Conservation (phyloP, 116 monocot genomes). For the Zostera marina region DNA sequence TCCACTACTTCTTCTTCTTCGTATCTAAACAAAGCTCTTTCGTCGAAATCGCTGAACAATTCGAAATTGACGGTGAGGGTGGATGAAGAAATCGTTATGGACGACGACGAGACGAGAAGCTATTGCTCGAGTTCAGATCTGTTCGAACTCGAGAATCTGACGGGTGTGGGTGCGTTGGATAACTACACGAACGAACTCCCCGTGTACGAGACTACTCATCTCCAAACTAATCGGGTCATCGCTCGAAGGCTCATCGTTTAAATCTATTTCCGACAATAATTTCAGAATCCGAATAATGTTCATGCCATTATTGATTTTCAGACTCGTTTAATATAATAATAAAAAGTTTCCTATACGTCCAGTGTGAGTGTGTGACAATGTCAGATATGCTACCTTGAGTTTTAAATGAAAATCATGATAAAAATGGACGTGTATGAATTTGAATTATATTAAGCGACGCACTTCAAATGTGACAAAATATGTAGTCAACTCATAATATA, state of each 20-base stretch:
- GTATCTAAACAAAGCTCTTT: slow-evolving; percentile 1
- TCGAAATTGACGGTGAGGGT: slow-evolving; percentile 2
- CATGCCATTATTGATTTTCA: too few relatives aligned
- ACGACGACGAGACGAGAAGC: slow-evolving; percentile 23
- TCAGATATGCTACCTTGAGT: too few relatives aligned
- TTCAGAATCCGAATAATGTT: too few relatives aligned
- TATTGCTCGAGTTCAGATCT: slow-evolving; percentile 55
- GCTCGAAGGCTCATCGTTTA: slow-evolving; percentile 7
- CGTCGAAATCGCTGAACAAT: slow-evolving; percentile 35
- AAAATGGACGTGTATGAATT: too few relatives aligned
- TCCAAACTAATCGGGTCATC: slow-evolving; percentile 3
- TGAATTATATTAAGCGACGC: too few relatives aligned
- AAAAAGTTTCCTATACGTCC: too few relatives aligned
- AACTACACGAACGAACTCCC: slow-evolving; percentile 8
- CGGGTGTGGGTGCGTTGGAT: slow-evolving; percentile 5
- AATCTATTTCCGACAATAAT: too few relatives aligned
- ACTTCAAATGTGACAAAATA: too few relatives aligned
- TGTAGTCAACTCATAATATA: too few relatives aligned
- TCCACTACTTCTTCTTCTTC: not conserved
- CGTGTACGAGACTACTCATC: slow-evolving; percentile 19
- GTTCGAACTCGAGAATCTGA: slow-evolving; percentile 51
- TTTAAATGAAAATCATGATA: too few relatives aligned
- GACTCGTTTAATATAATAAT: too few relatives aligned
- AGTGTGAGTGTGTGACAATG: too few relatives aligned
- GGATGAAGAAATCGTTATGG: slow-evolving; percentile 15